These are phyloP conservation scores for Citrullus colocynthis DNA, from an alignment of 306 rosid genomes.

Conservation along the genomic window DNA sequence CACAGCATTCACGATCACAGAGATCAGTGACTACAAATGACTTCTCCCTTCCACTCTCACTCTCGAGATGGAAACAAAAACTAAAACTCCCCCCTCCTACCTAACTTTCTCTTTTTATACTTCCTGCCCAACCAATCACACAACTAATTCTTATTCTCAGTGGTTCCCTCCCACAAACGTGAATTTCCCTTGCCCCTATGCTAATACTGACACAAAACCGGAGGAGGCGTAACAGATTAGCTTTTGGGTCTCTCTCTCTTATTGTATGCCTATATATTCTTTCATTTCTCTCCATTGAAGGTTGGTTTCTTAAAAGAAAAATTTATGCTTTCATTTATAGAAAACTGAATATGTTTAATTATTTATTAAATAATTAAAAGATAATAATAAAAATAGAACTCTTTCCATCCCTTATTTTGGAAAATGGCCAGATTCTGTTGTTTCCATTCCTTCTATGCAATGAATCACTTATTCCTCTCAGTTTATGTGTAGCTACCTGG, in stretches of 20 bases:
- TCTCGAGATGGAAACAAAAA: too few relatives aligned
- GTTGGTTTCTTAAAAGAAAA: neutral
- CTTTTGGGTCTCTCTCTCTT: neutral
- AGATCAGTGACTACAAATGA: too few relatives aligned
- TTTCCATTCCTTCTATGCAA: neutral
- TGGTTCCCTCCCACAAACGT: too few relatives aligned
- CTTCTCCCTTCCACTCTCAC: too few relatives aligned
- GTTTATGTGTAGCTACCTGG: constrained; percentile 42
- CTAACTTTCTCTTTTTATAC: too few relatives aligned
- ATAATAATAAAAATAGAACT: neutral
- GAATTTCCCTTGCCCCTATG: too few relatives aligned
- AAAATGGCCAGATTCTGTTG: neutral
- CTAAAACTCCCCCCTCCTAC: too few relatives aligned
- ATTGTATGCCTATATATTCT: neutral
- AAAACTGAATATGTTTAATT: neutral
- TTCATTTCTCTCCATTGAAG: neutral
- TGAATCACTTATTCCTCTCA: constrained; percentile 10
- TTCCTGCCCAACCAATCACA: too few relatives aligned
- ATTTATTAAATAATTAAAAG: neutral
- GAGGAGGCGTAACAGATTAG: neutral
- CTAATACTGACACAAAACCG: too few relatives aligned
- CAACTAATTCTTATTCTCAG: too few relatives aligned
- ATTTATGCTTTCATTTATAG: neutral
- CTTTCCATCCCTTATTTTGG: neutral
- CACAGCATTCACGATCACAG: too few relatives aligned